These are phyloP conservation scores for Penicillium riverlandense DNA, from an alignment of 495 filamentous ascomycete species.

Conservation along the genomic window DNA sequence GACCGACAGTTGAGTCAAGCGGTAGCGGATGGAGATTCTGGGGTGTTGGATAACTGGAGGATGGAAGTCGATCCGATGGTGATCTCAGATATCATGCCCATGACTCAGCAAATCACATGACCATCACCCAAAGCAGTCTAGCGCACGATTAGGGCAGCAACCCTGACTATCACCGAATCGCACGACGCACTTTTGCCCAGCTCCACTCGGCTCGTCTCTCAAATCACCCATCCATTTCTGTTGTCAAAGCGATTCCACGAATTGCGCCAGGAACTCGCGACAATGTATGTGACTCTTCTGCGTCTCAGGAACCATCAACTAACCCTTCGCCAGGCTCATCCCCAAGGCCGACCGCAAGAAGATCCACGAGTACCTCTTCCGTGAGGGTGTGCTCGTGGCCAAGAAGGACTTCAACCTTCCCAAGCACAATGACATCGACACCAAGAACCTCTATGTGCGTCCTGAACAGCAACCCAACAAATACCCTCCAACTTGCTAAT, in stretches of 20 bases:
- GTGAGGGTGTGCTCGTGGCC: constrained; percentile 97
- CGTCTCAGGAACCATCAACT: constrained; percentile 6
- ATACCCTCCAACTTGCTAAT: not conserved
- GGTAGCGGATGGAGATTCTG: not conserved
- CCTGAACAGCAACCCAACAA: not conserved
- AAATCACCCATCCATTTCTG: constrained; percentile 31
- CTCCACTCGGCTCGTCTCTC: constrained; percentile 35
- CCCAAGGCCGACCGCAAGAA: constrained; percentile 99
- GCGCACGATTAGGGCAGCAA: constrained; percentile 26
- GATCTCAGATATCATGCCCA: too few relatives aligned
- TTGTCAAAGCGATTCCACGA: constrained; percentile 55
- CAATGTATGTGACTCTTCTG: constrained; percentile 35
- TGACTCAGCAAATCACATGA: constrained; percentile 12
- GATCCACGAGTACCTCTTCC: constrained; percentile 99
- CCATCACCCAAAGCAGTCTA: not conserved
- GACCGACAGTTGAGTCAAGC: constrained; percentile 16
- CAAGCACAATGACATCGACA: constrained; percentile 92
- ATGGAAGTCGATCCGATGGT: too few relatives aligned
- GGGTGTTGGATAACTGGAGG: too few relatives aligned
- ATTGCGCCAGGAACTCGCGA: constrained; percentile 52
- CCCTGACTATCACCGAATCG: constrained; percentile 28
- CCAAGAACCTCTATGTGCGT: constrained; percentile 86
- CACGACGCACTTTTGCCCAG: constrained; percentile 36
- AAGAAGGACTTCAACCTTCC: constrained; percentile 96
- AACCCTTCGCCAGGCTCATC: constrained; percentile 67